These are phyloP conservation scores for Plasmodium vivax DNA, from an alignment of 169 alveolate genomes.

Conservation along the genomic window DNA sequence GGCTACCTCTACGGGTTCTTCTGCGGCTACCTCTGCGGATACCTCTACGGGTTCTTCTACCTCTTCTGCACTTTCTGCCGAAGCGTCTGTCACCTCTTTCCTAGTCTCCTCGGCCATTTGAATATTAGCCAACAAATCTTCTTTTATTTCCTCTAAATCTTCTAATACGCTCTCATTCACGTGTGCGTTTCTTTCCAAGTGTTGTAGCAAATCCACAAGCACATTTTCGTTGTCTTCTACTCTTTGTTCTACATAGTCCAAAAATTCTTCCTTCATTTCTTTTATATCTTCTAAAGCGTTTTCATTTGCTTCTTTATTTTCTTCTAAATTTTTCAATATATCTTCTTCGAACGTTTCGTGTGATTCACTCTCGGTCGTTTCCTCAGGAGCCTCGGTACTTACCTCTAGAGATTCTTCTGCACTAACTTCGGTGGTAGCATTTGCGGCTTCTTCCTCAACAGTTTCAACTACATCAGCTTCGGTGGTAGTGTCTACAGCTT, in stretches of 20 bases:
- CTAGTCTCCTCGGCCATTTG: neutral
- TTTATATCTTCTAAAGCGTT: neutral
- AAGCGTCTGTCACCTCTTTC: neutral
- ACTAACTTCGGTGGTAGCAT: neutral
- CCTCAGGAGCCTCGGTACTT: neutral
- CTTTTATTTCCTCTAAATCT: neutral
- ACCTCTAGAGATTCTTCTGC: neutral
- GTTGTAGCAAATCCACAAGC: neutral
- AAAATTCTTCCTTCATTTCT: neutral
- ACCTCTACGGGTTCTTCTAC: too few relatives aligned
- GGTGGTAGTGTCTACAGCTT: neutral
- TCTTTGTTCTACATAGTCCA: neutral
- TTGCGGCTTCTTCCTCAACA: neutral
- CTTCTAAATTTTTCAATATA: conserved; percentile 13
- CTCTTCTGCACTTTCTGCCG: conserved; percentile 1
- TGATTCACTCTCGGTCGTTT: neutral
- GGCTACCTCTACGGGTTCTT: neutral
- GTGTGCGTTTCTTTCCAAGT: neutral
- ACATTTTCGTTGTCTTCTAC: neutral
- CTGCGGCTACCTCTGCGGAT: too few relatives aligned
- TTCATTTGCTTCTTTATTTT: neutral
- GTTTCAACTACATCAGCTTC: neutral
- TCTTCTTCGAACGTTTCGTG: neutral
- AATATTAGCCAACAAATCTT: neutral
- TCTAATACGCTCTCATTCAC: neutral